Evolutionary conservation across 805 yeast species (phyloP), one percentile per base, ranked within the genome.

Genomic region (Scheffersomyces lignosus): DNA sequence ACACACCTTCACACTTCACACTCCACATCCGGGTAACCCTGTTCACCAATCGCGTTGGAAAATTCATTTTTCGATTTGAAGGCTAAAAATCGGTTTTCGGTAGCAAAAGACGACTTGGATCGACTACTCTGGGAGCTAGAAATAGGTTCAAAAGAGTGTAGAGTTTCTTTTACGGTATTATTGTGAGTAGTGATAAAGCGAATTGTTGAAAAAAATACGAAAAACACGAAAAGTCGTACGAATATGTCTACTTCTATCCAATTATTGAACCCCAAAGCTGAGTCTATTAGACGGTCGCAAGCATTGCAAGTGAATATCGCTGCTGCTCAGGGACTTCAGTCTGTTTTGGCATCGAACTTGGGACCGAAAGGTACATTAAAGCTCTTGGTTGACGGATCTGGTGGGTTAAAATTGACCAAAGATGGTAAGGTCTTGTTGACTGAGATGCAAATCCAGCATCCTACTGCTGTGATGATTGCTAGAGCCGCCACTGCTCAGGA

Each of bases 401-500:
- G 99, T 20, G 81, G 83, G 53, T 86, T 93, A 64, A 93, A 93
- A 66, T 79, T 93, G 52, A 93, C 99, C 36, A 93, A 93, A 58
- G 99, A 93, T 62, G 99, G 99, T 36, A 90, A 91, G 58, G 97
- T 93, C 5, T 70, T 93, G 38, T 71, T 93, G 41, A 78, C 86
- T 27, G 99, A 93, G 59, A 93, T 93, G 99, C 99, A 93, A 67
- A 91, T 91, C 64, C 75, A 70, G 48, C 73, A 70, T 41, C 75
- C 75, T 8, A 70, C 75, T 4, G 75, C 75, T 1, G 73, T 70
- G 29, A 68, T 68, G 73, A 68, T 69, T 47, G 96, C 99, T 3
- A 77, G 98, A 48, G 99, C 98, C 10, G 99, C 99, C 33, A 81
- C 96, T 31, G 97, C 99, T 0, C 99, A 93, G 66, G 99, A 93